A percentile compares a stretch with the other conserved stretches of the same genome.
phyloP scores from a whole-genome alignment of 2,329 filamentous ascomycete genomes.

The Xylaria polymorpha region DNA sequence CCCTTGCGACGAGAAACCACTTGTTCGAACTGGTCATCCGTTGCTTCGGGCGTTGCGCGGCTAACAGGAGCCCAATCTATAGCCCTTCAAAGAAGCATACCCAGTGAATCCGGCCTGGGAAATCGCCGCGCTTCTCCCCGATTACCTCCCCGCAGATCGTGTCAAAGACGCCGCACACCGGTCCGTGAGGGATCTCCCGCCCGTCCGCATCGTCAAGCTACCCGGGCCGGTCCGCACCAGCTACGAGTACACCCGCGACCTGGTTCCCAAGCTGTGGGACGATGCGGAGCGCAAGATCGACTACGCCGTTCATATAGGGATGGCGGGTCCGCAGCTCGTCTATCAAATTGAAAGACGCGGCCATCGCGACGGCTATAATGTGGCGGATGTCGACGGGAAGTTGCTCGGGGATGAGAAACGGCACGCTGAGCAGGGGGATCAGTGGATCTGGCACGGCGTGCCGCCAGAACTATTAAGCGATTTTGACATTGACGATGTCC shows the following conservation, averaged over 20 bases:
- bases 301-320: slow-evolving; percentile 81
- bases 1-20: background rate
- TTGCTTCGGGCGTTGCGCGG: slow-evolving; percentile 6
- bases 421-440: slow-evolving; percentile 51
- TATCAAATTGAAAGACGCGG: slow-evolving; percentile 79
- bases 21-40: background rate
- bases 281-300: slow-evolving; percentile 61
- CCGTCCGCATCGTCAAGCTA: slow-evolving; percentile 73
- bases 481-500: slow-evolving; percentile 67
- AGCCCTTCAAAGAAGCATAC: slow-evolving; percentile 81
- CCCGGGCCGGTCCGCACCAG: slow-evolving; percentile 75
- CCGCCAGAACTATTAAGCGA: slow-evolving; percentile 68
- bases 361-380: slow-evolving; percentile 77
- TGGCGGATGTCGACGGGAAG: slow-evolving; percentile 76
- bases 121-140: slow-evolving; percentile 76
- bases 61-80: slow-evolving; percentile 38
- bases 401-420: slow-evolving; percentile 64
- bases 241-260: slow-evolving; percentile 72
- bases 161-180: slow-evolving; percentile 55
- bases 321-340: slow-evolving; percentile 72
- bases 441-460: slow-evolving; percentile 66
- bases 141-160: slow-evolving; percentile 66
- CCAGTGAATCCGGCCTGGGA: slow-evolving; percentile 84
- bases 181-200: slow-evolving; percentile 52
- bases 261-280: slow-evolving; percentile 73